Evolutionary conservation across 2,329 filamentous ascomycete species (phyloP).

Genomic region (Pyricularia pennisetigena): DNA sequence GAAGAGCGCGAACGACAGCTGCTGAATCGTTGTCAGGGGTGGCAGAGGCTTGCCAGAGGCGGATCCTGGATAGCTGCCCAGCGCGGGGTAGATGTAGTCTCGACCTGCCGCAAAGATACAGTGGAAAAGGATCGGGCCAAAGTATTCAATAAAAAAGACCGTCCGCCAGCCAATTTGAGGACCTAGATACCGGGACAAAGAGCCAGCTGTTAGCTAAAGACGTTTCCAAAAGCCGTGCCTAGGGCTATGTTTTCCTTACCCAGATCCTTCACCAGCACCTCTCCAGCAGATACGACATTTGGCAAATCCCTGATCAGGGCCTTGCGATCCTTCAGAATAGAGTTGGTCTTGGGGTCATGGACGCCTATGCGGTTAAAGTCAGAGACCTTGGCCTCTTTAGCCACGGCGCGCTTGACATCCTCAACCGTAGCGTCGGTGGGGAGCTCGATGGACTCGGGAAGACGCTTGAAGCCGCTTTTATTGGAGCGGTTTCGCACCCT

Average conservation of each 20-base stretch:
- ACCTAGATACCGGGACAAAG: constrained; percentile 37
- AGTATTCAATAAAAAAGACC: constrained; percentile 91
- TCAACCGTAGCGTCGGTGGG: constrained; percentile 44
- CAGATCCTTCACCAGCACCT: constrained; percentile 84
- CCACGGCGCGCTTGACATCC: constrained; percentile 46
- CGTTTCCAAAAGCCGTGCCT: not conserved
- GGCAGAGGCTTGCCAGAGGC: constrained; percentile 26
- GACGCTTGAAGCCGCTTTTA: constrained; percentile 40
- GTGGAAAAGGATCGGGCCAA: constrained; percentile 86
- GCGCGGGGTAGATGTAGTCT: constrained; percentile 56
- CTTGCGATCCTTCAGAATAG: constrained; percentile 53
- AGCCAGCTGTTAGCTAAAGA: not conserved
- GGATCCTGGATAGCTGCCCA: constrained; percentile 20
- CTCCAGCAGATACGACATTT: constrained; percentile 35
- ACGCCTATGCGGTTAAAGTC: constrained; percentile 55
- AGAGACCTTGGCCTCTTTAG: constrained; percentile 36
- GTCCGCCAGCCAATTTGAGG: constrained; percentile 86
- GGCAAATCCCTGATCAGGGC: constrained; percentile 39
- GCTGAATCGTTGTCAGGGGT: constrained; percentile 56
- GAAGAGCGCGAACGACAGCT: constrained; percentile 64
- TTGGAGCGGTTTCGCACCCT: constrained; percentile 31
- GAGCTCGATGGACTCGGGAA: constrained; percentile 41
- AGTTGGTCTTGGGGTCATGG: constrained; percentile 49
- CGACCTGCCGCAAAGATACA: constrained; percentile 62
- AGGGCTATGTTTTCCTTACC: constrained; percentile 42